Percentiles rank a stretch among this genome's conserved stretches.
Conservation (phyloP, 306 rosid genomes). For the Castanospermum australe region DNA sequence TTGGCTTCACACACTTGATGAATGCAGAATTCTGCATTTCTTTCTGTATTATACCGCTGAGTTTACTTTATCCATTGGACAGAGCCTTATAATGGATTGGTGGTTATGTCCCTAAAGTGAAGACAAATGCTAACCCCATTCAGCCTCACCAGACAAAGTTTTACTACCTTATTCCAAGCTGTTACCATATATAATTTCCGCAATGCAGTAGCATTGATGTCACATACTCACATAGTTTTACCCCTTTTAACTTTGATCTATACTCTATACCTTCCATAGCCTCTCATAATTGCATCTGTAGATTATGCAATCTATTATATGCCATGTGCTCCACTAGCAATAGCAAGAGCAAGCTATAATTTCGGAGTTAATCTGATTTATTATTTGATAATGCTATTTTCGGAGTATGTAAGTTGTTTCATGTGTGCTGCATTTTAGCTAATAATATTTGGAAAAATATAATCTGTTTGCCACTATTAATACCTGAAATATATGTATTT, state of each 20-base stretch:
- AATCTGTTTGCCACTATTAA: background rate
- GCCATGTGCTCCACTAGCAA: background rate
- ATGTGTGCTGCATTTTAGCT: background rate
- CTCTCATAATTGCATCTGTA: background rate
- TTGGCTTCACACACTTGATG: background rate
- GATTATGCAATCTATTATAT: background rate
- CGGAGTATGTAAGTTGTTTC: conserved; percentile 4
- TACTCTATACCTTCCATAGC: background rate
- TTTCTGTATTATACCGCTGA: background rate
- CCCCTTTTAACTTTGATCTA: background rate
- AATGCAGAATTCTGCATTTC: background rate
- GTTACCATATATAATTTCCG: background rate
- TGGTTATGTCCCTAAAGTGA: background rate
- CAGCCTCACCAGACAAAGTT: background rate
- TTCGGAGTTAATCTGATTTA: background rate
- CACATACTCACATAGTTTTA: background rate
- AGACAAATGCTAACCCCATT: background rate
- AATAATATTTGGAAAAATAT: background rate
- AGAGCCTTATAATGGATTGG: background rate
- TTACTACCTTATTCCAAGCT: background rate
- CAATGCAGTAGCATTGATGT: background rate
- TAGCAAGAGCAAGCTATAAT: background rate
- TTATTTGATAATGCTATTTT: background rate
- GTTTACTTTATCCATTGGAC: background rate
- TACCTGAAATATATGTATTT: too few relatives aligned